phyloP scores from a whole-genome alignment of 495 filamentous ascomycete genomes.

The Penicillium angulare region DNA sequence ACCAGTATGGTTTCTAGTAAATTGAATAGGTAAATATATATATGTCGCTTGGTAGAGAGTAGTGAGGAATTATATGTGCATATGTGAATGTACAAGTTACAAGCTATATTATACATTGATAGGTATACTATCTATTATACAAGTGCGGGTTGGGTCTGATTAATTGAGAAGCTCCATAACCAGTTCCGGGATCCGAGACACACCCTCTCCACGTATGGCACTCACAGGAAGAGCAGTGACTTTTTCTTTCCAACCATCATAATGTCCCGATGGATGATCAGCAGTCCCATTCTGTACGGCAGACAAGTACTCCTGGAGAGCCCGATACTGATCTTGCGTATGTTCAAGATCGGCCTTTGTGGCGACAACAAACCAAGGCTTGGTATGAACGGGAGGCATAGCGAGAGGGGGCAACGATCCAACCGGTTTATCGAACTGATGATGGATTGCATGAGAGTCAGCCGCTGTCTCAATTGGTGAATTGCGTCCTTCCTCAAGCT shows the following conservation, averaged over 20 bases:
- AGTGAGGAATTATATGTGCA: no score
- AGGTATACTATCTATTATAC: conserved; percentile 2
- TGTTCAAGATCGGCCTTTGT: conserved; percentile 86
- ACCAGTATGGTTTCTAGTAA: no score
- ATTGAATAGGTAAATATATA: no score
- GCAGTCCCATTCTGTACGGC: conserved; percentile 55
- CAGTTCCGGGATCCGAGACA: conserved; percentile 73
- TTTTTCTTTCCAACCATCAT: conserved; percentile 63
- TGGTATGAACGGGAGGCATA: conserved; percentile 69
- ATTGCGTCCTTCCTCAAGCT: conserved; percentile 27
- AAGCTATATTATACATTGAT: not conserved
- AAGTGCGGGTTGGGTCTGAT: not conserved
- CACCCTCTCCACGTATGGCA: conserved; percentile 81
- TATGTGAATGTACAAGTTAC: no score
- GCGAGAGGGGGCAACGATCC: conserved; percentile 31
- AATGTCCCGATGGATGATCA: conserved; percentile 68
- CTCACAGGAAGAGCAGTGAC: conserved; percentile 78
- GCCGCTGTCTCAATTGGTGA: conserved; percentile 3
- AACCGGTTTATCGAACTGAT: conserved; percentile 5
- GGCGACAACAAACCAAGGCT: conserved; percentile 96
- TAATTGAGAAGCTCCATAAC: conserved; percentile 69
- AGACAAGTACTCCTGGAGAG: conserved; percentile 65
- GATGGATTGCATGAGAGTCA: no score
- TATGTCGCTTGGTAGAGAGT: no score
- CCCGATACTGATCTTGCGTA: conserved; percentile 73